Evolutionary conservation across 2,329 filamentous ascomycete genomes (phyloP), one percentile per base, ranked within the genome.

Genomic region (Drechslerella dactyloides): DNA sequence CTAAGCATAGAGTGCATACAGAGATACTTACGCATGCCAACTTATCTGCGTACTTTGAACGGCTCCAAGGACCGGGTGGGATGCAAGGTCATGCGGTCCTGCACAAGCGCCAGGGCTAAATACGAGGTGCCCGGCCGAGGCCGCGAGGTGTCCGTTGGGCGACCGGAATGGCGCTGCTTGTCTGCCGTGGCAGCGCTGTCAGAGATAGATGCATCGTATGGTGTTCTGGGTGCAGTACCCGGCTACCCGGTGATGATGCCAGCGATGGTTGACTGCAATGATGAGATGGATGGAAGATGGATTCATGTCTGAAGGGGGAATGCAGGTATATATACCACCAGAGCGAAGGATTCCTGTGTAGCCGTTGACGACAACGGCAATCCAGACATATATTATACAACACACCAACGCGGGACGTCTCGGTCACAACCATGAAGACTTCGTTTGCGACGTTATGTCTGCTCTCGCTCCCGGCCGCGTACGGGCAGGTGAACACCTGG

Each of bases 161-260:
- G 52, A 24, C 10, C 46, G 62, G 54, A 66, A 66, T 48, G 27
- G 27, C 30, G 53, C 58, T 40, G 62, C 62, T 53, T 66, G 54
- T 52, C 44, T 58, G 37, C 46, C 62, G 54, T 54, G 15, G 19
- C 44, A 37, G 15, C 48, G 7, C 7, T 17, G 19, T 51, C 13
- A 44, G 35, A 54, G 27, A 33, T 33, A 33, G 8, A 33, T 33
- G 27, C 46, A 21, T 52, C 37, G n/a, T 6, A 17, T 6, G 27
- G 37, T n/a, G n/a, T 37, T 30, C 19, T 24, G 50, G 48, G 17
- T 11, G 30, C 30, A 42, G 19, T 1, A 52, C 40, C 27, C 27
- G 30, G 51, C 30, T 35, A 13, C 17, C 24, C 17, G 4, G 2
- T 10, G 23, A n/a, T n/a, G 42, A 21, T 51, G 55, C 15, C 15